phyloP scores from a whole-genome alignment of 768 basidiomycete genomes.

The Tricholoma flavovirens region DNA sequence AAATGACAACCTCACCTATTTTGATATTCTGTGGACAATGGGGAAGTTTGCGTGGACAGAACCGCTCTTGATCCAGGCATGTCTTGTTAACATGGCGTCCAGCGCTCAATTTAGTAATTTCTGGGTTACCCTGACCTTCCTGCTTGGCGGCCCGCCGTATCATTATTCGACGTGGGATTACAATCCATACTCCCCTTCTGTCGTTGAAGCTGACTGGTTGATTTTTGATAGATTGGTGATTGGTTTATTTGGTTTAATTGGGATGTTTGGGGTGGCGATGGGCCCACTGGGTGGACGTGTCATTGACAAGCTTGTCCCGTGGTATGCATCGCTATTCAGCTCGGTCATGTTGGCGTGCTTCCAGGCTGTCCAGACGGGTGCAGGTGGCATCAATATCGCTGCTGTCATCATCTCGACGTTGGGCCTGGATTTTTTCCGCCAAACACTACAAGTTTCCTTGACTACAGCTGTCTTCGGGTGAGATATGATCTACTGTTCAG shows the following conservation, averaged over 20 bases:
- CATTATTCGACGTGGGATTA: constrained; percentile 60
- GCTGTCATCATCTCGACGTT: constrained; percentile 68
- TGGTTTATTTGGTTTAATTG: constrained; percentile 71
- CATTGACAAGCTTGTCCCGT: constrained; percentile 69
- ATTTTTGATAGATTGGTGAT: constrained; percentile 38
- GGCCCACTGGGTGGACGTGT: constrained; percentile 65
- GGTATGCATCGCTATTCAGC: constrained; percentile 66
- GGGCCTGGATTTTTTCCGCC: constrained; percentile 70
- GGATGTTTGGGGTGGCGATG: constrained; percentile 62
- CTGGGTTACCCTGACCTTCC: constrained; percentile 77
- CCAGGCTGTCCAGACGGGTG: constrained; percentile 61
- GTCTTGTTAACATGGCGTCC: constrained; percentile 54
- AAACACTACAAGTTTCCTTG: constrained; percentile 65
- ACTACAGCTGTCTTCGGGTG: constrained; percentile 56
- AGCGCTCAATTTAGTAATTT: constrained; percentile 57
- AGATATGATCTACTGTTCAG: constrained; percentile 2
- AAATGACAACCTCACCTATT: constrained; percentile 59
- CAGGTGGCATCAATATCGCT: constrained; percentile 62
- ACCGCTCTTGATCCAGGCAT: constrained; percentile 67
- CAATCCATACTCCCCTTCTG: background rate
- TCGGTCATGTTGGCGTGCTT: constrained; percentile 42
- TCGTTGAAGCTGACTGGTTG: background rate
- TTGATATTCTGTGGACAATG: constrained; percentile 70
- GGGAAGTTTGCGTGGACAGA: constrained; percentile 70
- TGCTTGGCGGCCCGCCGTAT: constrained; percentile 73